These are phyloP conservation scores for Parmales sp. DNA, from an alignment of 108 stramenopile genomes.

Conservation along the genomic window DNA sequence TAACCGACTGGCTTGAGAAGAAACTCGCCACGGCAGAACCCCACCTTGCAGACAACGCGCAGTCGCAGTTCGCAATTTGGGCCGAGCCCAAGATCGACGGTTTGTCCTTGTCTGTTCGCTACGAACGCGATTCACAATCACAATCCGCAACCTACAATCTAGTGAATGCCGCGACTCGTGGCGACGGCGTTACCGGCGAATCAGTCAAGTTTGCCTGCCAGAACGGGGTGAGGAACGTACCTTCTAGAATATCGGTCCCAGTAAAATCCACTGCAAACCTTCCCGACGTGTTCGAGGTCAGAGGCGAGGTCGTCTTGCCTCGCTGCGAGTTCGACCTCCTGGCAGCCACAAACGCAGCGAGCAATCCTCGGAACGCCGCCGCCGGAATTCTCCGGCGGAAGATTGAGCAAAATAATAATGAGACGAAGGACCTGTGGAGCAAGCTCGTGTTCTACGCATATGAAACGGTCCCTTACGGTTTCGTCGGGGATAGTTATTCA, in stretches of 20 bases:
- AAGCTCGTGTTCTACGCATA: constrained; percentile 75
- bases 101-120: constrained; percentile 68
- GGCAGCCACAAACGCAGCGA: constrained; percentile 31
- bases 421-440: constrained; percentile 34
- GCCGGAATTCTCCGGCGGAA: constrained; percentile 71
- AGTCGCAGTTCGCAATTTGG: neutral
- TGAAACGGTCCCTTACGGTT: constrained; percentile 35
- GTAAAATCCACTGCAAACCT: neutral
- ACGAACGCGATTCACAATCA: no score
- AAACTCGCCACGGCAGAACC: no score
- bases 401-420: constrained; percentile 38
- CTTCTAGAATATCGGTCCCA: no score
- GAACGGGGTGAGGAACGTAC: neutral
- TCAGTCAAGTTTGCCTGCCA: constrained; percentile 9
- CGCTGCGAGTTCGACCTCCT: constrained; percentile 33
- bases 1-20: neutral
- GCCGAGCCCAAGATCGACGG: constrained; percentile 94
- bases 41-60: neutral
- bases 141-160: constrained; percentile 22
- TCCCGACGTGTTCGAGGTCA: constrained; percentile 51
- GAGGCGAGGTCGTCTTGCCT: constrained; percentile 81
- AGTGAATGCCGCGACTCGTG: constrained; percentile 57
- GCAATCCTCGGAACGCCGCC: constrained; percentile 84
- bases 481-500: constrained; percentile 13
- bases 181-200: constrained; percentile 47